phyloP scores from a whole-genome alignment of 2,329 filamentous ascomycete genomes.

The Beauveria australis region DNA sequence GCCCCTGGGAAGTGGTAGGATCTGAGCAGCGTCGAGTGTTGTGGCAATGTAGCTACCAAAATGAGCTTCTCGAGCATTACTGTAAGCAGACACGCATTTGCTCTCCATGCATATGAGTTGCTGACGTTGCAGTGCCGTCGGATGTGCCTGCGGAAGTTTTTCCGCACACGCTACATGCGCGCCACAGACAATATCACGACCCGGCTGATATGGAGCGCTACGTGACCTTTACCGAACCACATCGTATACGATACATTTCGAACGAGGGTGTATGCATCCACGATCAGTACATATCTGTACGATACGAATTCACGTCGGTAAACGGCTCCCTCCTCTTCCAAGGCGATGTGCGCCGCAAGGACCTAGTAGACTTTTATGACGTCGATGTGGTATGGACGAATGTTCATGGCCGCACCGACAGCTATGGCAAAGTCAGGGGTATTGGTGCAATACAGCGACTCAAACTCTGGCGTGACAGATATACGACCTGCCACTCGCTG shows the following conservation, averaged over 20 bases:
- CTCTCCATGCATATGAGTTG: constrained; percentile 8
- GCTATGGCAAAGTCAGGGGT: constrained; percentile 41
- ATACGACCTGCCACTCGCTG: constrained; percentile 38
- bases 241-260: constrained; percentile 40
- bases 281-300: constrained; percentile 39
- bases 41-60: constrained; percentile 45
- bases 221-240: constrained; percentile 38
- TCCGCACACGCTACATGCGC: constrained; percentile 41
- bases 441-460: constrained; percentile 43
- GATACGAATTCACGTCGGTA: constrained; percentile 43
- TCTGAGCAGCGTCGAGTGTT: constrained; percentile 39
- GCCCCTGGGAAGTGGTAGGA: constrained; percentile 44
- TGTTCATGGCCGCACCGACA: constrained; percentile 38
- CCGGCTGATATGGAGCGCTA: constrained; percentile 42
- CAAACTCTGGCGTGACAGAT: constrained; percentile 43
- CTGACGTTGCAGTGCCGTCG: constrained; percentile 32
- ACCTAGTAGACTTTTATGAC: constrained; percentile 43
- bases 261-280: constrained; percentile 38
- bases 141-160: constrained; percentile 35
- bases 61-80: constrained; percentile 44
- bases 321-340: constrained; percentile 41
- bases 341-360: constrained; percentile 38
- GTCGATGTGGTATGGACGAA: constrained; percentile 46
- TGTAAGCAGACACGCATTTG: constrained; percentile 25
- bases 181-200: constrained; percentile 42